A percentile compares a stretch with the other conserved stretches of the same genome.
phyloP scores from a whole-genome alignment of 768 basidiomycete genomes.

The Collybiopsis luxurians region DNA sequence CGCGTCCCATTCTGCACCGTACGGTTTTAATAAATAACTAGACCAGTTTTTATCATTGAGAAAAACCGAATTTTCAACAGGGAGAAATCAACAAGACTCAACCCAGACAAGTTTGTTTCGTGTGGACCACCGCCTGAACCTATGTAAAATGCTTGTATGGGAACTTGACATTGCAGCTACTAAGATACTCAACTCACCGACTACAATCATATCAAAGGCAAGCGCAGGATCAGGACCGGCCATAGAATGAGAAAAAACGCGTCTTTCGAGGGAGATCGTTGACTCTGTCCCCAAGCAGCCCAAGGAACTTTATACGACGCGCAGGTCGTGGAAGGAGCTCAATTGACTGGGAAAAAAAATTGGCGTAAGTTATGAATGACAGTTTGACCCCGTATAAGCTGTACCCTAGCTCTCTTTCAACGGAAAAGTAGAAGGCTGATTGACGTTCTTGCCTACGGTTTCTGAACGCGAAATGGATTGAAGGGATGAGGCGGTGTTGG shows the following conservation, averaged over 20 bases:
- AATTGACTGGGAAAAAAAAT: not conserved
- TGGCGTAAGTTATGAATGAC: not conserved
- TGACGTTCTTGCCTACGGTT: no score
- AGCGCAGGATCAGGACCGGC: not conserved
- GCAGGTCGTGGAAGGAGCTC: not conserved
- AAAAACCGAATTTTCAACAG: constrained; percentile 10
- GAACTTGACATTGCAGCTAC: no score
- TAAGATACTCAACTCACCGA: no score
- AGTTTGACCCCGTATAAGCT: not conserved
- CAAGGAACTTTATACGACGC: not conserved
- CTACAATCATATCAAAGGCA: constrained; percentile 2
- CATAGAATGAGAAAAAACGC: constrained; percentile 3
- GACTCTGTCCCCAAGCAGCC: not conserved
- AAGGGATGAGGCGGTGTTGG: not conserved
- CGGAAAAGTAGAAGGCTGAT: not conserved
- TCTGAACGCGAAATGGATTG: not conserved
- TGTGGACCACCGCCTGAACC: constrained; percentile 66
- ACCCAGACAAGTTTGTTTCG: constrained; percentile 89
- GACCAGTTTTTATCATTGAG: constrained; percentile 10
- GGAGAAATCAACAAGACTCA: constrained; percentile 26
- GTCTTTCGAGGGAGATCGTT: not conserved
- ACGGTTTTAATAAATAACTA: constrained; percentile 89
- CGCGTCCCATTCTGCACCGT: constrained; percentile 64
- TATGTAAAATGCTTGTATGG: not conserved
- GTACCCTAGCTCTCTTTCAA: not conserved